Percentiles rank a stretch among this genome's conserved stretches.
phyloP scores from a whole-genome alignment of 495 filamentous ascomycete species.

The Neurospora sp. region DNA sequence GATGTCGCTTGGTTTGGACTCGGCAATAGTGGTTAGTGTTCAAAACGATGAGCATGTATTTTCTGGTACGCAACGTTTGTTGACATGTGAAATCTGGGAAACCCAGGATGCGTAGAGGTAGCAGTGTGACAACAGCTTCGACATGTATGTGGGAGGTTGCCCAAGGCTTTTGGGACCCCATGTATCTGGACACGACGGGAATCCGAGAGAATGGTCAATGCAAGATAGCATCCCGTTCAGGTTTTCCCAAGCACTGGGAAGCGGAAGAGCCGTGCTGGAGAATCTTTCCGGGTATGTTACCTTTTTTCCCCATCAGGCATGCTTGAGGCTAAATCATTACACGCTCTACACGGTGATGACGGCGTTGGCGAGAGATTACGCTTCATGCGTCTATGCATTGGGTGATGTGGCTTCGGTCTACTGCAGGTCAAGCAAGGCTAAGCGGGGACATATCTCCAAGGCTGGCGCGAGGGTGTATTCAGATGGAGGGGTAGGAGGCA shows the following conservation, averaged over 20 bases:
- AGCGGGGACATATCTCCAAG: neutral
- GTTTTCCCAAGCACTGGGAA: neutral
- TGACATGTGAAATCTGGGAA: neutral
- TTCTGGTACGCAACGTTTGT: neutral
- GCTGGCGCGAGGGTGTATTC: neutral
- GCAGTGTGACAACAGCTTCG: neutral
- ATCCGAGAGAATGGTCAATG: neutral
- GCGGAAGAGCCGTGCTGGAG: neutral
- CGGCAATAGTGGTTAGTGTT: neutral
- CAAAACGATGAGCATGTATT: neutral
- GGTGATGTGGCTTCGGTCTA: neutral
- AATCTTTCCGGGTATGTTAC: neutral
- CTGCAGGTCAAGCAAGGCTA: neutral
- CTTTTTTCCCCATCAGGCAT: neutral
- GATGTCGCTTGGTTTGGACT: neutral
- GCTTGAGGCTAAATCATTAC: neutral
- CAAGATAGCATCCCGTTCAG: neutral
- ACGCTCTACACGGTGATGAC: neutral
- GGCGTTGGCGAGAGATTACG: constrained; percentile 19
- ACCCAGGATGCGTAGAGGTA: neutral
- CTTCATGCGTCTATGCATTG: constrained; percentile 26
- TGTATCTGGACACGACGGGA: neutral
- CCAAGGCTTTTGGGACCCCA: neutral
- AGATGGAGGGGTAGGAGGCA: neutral
- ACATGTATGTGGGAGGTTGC: neutral